A percentile compares a stretch with the other conserved stretches of the same genome.
phyloP scores from a whole-genome alignment of 2,329 filamentous ascomycete species.

The Trichoderma gracile region DNA sequence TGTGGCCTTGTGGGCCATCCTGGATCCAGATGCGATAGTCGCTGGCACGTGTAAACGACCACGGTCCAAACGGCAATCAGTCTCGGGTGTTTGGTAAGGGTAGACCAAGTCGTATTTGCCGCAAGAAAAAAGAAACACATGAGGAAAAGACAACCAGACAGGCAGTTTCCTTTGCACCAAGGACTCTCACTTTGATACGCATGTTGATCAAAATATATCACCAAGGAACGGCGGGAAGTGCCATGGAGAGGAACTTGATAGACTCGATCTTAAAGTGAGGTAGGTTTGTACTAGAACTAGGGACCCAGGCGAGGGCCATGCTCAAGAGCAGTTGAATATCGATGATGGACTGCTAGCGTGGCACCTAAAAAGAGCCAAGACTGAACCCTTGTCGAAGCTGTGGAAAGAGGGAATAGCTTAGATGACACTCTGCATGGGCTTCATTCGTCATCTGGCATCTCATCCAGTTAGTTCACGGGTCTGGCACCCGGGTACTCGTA shows the following conservation, averaged over 20 bases:
- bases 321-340: not conserved
- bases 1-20: not conserved
- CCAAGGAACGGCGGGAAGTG: too few relatives aligned
- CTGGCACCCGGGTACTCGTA: too few relatives aligned
- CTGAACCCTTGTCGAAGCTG: not conserved
- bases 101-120: not conserved
- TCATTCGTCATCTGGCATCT: not conserved
- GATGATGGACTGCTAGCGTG: not conserved
- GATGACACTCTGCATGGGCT: not conserved
- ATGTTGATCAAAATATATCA: too few relatives aligned
- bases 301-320: too few relatives aligned
- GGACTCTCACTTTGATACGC: too few relatives aligned
- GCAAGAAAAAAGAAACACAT: not conserved
- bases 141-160: not conserved
- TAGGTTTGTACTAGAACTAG: not conserved
- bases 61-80: not conserved
- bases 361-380: conserved; percentile 2
- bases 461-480: not conserved
- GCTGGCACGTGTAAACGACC: conserved; percentile 5
- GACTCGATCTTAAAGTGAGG: too few relatives aligned
- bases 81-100: not conserved
- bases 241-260: too few relatives aligned
- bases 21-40: not conserved
- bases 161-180: too few relatives aligned
- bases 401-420: not conserved